phyloP scores from a whole-genome alignment of 306 rosid genomes.

The Cucumis cinereus region DNA sequence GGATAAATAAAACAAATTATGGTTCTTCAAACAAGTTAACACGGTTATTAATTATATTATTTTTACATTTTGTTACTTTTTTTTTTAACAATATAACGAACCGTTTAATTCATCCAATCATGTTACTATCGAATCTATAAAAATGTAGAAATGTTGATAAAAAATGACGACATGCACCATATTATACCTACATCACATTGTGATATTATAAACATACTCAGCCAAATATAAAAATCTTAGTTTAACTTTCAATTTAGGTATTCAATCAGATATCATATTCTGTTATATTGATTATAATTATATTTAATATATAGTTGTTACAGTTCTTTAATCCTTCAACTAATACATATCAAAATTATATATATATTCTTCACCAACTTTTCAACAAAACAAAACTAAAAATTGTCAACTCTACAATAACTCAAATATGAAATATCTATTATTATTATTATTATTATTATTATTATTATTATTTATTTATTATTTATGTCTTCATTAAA shows the following conservation, averaged over 20 bases:
- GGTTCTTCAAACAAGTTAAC: no score
- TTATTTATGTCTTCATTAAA: not conserved
- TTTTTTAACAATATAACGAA: no score
- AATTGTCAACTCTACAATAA: not conserved
- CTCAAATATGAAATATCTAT: not conserved
- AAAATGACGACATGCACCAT: no score
- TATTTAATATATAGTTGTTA: no score
- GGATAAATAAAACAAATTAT: no score
- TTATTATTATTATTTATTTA: not conserved
- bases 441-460: not conserved
- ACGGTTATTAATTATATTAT: no score
- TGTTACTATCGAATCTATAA: no score
- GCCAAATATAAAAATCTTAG: not conserved
- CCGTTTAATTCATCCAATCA: no score
- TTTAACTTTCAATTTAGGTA: not conserved
- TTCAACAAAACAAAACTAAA: not conserved
- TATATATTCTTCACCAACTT: not conserved
- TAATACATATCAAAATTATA: not conserved
- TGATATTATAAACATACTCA: not conserved
- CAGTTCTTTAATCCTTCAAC: not conserved
- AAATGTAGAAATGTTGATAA: no score
- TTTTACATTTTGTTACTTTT: no score
- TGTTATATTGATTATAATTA: not conserved
- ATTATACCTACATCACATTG: no score
- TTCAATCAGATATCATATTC: not conserved